phyloP scores from a whole-genome alignment of 2,329 filamentous ascomycete species.

The Monosporascus cannonballus region DNA sequence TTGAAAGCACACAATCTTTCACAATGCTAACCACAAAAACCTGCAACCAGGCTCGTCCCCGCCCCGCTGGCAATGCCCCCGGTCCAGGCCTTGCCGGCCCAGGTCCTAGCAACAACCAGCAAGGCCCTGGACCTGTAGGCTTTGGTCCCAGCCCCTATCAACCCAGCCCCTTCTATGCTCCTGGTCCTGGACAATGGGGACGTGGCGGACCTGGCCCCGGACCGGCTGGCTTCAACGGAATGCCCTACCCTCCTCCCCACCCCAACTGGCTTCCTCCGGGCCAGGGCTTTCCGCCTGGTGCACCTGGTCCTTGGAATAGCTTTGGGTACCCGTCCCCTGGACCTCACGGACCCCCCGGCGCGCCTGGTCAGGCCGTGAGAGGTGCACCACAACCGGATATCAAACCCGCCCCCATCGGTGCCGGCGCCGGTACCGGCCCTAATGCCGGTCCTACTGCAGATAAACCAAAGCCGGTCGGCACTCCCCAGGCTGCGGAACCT shows the following conservation, averaged over 20 bases:
- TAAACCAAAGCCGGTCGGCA: constrained; percentile 38
- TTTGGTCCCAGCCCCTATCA: constrained; percentile 40
- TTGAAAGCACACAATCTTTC: constrained; percentile 1
- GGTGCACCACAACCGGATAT: constrained; percentile 30
- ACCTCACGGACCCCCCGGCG: constrained; percentile 39
- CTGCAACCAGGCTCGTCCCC: constrained; percentile 30
- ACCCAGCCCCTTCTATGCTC: constrained; percentile 44
- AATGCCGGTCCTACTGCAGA: constrained; percentile 42
- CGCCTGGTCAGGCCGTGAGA: constrained; percentile 25
- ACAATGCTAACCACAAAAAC: constrained; percentile 20
- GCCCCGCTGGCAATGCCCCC: constrained; percentile 23
- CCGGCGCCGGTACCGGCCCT: constrained; percentile 42
- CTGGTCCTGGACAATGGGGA: constrained; percentile 49
- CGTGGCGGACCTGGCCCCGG: constrained; percentile 51
- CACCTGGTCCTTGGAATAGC: constrained; percentile 53
- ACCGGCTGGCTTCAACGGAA: constrained; percentile 60
- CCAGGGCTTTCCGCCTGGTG: constrained; percentile 65
- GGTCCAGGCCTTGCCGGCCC: constrained; percentile 11
- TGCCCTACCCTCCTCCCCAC: constrained; percentile 72
- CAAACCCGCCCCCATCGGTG: constrained; percentile 48
- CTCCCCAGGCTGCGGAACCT: constrained; percentile 44
- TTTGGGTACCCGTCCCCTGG: constrained; percentile 53
- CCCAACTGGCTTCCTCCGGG: constrained; percentile 75
- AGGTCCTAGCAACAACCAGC: constrained; percentile 11
- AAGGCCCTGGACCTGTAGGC: constrained; percentile 28